A percentile compares a stretch with the other conserved stretches of the same genome.
These are phyloP conservation scores for Cornus kousa DNA, from an alignment of 148 eudicot species.

Conservation along the genomic window DNA sequence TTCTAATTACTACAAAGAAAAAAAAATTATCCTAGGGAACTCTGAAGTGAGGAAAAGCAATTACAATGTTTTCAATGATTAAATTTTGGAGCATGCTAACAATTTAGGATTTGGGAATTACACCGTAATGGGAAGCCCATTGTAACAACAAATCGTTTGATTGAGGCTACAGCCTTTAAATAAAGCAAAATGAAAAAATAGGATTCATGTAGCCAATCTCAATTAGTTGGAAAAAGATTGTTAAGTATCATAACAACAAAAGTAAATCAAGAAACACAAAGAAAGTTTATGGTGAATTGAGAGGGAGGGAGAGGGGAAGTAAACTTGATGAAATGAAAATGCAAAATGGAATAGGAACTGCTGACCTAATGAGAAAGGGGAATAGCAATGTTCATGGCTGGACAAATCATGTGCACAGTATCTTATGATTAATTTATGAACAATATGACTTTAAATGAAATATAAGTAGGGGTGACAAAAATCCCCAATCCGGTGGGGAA, in stretches of 20 bases:
- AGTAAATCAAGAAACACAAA: neutral
- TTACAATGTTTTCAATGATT: neutral
- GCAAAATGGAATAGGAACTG: constrained; percentile 1
- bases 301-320: neutral
- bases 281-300: neutral
- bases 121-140: neutral
- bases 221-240: no score
- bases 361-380: neutral
- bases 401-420: no score
- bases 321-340: neutral
- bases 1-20: neutral
- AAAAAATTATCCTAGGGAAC: neutral
- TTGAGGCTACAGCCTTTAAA: no score
- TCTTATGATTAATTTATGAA: neutral
- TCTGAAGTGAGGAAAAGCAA: neutral
- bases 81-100: neutral
- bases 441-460: no score
- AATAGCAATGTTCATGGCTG: neutral
- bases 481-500: no score
- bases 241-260: neutral
- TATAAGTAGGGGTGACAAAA: no score
- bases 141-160: neutral
- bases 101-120: neutral
- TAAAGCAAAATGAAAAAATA: no score
- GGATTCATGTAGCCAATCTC: no score